These are phyloP conservation scores for Lachnellula cervina DNA, from an alignment of 2,329 filamentous ascomycete species.

Conservation along the genomic window DNA sequence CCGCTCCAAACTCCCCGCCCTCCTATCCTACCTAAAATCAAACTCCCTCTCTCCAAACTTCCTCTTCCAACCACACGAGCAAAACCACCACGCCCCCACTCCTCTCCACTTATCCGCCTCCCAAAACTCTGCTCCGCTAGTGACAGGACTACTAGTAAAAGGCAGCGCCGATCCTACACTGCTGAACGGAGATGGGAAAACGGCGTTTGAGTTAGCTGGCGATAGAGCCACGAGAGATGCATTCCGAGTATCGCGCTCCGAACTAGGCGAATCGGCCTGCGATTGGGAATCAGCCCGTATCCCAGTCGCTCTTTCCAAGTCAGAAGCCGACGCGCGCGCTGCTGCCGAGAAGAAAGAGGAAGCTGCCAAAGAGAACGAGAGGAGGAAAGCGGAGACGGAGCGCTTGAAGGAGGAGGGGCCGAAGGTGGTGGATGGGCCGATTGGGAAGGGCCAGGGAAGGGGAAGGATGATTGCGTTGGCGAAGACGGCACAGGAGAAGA, in stretches of 20 bases:
- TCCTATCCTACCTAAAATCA: slow-evolving; percentile 76
- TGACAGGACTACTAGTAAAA: slow-evolving; percentile 71
- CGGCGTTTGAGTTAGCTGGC: slow-evolving; percentile 80
- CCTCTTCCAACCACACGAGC: slow-evolving; percentile 64
- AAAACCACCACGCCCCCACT: slow-evolving; percentile 72
- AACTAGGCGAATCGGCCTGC: slow-evolving; percentile 73
- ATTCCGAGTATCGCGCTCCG: slow-evolving; percentile 80
- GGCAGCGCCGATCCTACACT: slow-evolving; percentile 68
- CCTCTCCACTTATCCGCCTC: slow-evolving; percentile 81
- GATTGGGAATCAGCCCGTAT: slow-evolving; percentile 75
- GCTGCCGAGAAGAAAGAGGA: slow-evolving; percentile 66
- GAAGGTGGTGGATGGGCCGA: slow-evolving; percentile 42
- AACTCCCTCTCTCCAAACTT: slow-evolving; percentile 71
- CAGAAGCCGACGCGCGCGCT: slow-evolving; percentile 65
- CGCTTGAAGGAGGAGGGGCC: slow-evolving; percentile 63
- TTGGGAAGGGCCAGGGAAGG: slow-evolving; percentile 37
- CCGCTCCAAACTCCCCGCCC: slow-evolving; percentile 80
- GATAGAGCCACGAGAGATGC: slow-evolving; percentile 83
- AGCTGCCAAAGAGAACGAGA: slow-evolving; percentile 62
- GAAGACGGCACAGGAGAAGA: slow-evolving; percentile 74
- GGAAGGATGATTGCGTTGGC: slow-evolving; percentile 48
- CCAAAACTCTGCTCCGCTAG: slow-evolving; percentile 72
- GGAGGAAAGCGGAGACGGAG: slow-evolving; percentile 70
- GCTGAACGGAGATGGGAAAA: slow-evolving; percentile 70
- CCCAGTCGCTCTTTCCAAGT: slow-evolving; percentile 63